Evolutionary conservation across 176 grass and related monocot species (phyloP).

Genomic region (Zea luxurians): DNA sequence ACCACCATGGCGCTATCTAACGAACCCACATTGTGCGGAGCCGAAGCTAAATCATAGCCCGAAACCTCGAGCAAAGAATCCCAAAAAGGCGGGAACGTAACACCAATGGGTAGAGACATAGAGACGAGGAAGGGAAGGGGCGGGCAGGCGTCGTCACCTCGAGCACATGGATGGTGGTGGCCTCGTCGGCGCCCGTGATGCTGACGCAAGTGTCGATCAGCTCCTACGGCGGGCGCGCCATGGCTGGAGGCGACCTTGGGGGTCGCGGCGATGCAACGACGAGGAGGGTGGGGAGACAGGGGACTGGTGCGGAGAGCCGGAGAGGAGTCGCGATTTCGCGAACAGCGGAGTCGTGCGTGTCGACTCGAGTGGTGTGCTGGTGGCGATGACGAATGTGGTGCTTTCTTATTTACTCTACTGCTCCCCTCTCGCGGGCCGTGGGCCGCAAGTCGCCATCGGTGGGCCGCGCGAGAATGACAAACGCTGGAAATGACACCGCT

Average conservation of each 20-base stretch:
- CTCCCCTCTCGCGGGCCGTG: not conserved
- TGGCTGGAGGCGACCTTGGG: slow-evolving; percentile 21
- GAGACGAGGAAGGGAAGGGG: not conserved
- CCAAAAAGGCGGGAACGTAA: not conserved
- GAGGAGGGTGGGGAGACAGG: not conserved
- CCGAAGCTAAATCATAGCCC: slow-evolving; percentile 35
- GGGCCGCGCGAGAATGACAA: not conserved
- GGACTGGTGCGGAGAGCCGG: slow-evolving; percentile 25
- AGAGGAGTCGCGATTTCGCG: slow-evolving; percentile 47
- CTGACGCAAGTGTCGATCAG: slow-evolving; percentile 82
- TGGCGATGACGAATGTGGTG: not conserved
- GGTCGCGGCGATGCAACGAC: slow-evolving; percentile 9
- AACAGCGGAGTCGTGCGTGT: slow-evolving; percentile 31
- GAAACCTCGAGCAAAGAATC: not conserved
- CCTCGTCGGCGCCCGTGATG: slow-evolving; percentile 73
- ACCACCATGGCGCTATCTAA: slow-evolving; percentile 1
- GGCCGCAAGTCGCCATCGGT: not conserved
- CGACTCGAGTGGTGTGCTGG: slow-evolving; percentile 5
- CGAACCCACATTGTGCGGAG: not conserved
- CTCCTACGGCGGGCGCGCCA: slow-evolving; percentile 63
- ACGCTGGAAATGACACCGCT: not conserved
- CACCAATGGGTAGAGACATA: not conserved
- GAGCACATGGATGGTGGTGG: slow-evolving; percentile 73
- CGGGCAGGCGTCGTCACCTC: slow-evolving; percentile 48
- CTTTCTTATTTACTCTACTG: not conserved